Base-by-base conservation (phyloP, 495 filamentous ascomycete species). In the Rhizodiscina lignyota region DNA sequence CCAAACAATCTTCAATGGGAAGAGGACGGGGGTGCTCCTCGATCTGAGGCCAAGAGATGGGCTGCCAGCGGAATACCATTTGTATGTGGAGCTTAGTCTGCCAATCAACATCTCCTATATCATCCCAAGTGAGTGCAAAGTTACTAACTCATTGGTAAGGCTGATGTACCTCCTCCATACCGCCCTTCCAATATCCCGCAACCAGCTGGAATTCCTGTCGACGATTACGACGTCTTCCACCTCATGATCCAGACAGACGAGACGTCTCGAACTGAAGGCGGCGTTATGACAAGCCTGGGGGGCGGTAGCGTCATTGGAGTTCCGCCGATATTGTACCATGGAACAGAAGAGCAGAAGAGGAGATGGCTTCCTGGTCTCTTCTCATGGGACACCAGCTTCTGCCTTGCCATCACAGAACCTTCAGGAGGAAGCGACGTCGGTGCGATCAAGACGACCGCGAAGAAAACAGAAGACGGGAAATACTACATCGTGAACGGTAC, bases 1-100 rank as follows among this genome's bases (percentile, higher is more conserved):
- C 55, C 55, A 12, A 47, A 55, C 40, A 41, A 41, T 27, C 40
- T 55, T 15, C 53, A 56, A 16, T 59, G 55, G 55, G 54, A 56
- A 38, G 52, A 43, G 20, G 36, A 47, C 31, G 55, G 55, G 18
- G 49, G 48, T 16, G 55, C 48, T 1, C 55, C 55, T n/a, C 51
- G 4, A 6, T 27, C 24, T 13, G 24, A 6, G 24, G 5, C 5
- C 17, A 21, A 51, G 27, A 38, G 42, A 39, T 54, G 41, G 38
- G 51, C 51, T 4, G 18, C 36, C 4, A 49, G 53, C 18, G 55
- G 55, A n/a, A 50, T 51, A 32, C 30, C 50, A 3, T 55, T 55
- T n/a, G n/a, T n/a, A n/a, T n/a, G n/a, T n/a, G n/a, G n/a, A n/a
- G n/a, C n/a, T n/a, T n/a, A n/a, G n/a, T n/a, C n/a, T n/a, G n/a